A percentile compares a stretch with the other conserved stretches of the same genome.
These are phyloP conservation scores for Alternaria tenuissima DNA, from an alignment of 2,329 filamentous ascomycete species.

Conservation along the genomic window DNA sequence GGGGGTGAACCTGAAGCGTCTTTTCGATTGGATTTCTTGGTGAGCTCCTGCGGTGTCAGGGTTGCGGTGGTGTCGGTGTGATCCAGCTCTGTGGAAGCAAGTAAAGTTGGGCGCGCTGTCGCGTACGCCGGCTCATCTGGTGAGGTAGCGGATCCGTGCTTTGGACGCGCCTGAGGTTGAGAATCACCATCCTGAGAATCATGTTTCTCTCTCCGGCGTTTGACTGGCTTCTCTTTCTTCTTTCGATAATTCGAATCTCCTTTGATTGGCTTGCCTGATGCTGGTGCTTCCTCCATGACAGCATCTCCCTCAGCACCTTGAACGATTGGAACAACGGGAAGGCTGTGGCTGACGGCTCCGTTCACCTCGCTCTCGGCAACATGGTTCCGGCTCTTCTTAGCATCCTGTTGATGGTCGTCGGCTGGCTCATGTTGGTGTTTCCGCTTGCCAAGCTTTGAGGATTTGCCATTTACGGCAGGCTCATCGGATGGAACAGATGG, in stretches of 20 bases:
- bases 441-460: slow-evolving; percentile 48
- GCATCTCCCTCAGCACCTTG: slow-evolving; percentile 17
- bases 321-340: slow-evolving; percentile 8
- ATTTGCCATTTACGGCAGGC: slow-evolving; percentile 34
- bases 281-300: slow-evolving; percentile 12
- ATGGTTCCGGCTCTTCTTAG: slow-evolving; percentile 39
- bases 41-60: slow-evolving; percentile 30
- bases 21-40: slow-evolving; percentile 23
- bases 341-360: slow-evolving; percentile 5
- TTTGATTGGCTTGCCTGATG: slow-evolving; percentile 27
- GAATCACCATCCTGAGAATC: slow-evolving; percentile 10
- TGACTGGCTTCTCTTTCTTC: slow-evolving; percentile 36
- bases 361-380: slow-evolving; percentile 10
- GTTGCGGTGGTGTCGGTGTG: slow-evolving; percentile 16
- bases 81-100: slow-evolving; percentile 43
- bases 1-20: slow-evolving; percentile 37
- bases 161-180: slow-evolving; percentile 14
- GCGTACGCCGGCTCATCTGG: slow-evolving; percentile 22
- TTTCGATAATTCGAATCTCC: slow-evolving; percentile 50
- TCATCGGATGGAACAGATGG: slow-evolving; percentile 22
- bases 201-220: slow-evolving; percentile 28
- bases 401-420: slow-evolving; percentile 31
- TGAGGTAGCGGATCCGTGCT: slow-evolving; percentile 31
- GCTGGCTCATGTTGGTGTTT: slow-evolving; percentile 42
- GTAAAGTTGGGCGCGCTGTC: slow-evolving; percentile 31